These are phyloP conservation scores for Leucosporidium yakuticum DNA, from an alignment of 768 basidiomycete species.

Conservation along the genomic window DNA sequence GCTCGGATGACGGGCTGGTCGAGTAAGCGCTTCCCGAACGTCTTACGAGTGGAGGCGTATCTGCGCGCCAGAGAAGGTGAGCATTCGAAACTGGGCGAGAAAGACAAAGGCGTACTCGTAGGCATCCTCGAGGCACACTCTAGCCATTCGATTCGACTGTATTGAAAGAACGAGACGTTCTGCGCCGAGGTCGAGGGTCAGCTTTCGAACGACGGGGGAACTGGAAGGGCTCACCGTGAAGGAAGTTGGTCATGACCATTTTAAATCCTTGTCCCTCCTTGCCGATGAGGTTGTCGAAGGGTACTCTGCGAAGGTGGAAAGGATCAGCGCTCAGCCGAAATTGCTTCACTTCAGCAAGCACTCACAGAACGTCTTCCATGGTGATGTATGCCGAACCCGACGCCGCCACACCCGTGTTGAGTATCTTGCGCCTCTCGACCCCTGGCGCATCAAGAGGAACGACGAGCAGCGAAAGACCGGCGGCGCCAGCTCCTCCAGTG, in stretches of 20 bases:
- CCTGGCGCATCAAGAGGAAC: slow-evolving; percentile 33
- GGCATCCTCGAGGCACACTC: slow-evolving; percentile 33
- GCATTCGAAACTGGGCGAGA: background rate
- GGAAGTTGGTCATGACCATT: slow-evolving; percentile 36
- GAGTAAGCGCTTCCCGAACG: slow-evolving; percentile 30
- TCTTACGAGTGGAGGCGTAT: slow-evolving; percentile 33
- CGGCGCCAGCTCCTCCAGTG: slow-evolving; percentile 33
- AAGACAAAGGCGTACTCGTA: slow-evolving; percentile 5
- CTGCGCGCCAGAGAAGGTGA: background rate
- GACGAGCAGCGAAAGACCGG: slow-evolving; percentile 36
- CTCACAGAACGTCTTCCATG: slow-evolving; percentile 27
- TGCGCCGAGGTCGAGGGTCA: background rate
- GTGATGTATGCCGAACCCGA: slow-evolving; percentile 36
- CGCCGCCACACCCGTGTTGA: slow-evolving; percentile 35
- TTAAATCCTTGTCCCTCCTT: slow-evolving; percentile 38
- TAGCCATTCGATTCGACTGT: slow-evolving; percentile 18
- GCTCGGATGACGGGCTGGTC: slow-evolving; percentile 37
- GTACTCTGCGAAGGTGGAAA: slow-evolving; percentile 30
- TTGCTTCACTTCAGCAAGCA: background rate
- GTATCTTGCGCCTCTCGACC: slow-evolving; percentile 24
- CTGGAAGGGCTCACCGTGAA: too few relatives aligned
- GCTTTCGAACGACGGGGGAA: too few relatives aligned
- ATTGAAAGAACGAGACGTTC: slow-evolving; percentile 1
- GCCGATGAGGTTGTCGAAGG: slow-evolving; percentile 39
- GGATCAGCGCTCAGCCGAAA: background rate